phyloP scores from a whole-genome alignment of 306 rosid species.

The Oemleria cerasiformis region DNA sequence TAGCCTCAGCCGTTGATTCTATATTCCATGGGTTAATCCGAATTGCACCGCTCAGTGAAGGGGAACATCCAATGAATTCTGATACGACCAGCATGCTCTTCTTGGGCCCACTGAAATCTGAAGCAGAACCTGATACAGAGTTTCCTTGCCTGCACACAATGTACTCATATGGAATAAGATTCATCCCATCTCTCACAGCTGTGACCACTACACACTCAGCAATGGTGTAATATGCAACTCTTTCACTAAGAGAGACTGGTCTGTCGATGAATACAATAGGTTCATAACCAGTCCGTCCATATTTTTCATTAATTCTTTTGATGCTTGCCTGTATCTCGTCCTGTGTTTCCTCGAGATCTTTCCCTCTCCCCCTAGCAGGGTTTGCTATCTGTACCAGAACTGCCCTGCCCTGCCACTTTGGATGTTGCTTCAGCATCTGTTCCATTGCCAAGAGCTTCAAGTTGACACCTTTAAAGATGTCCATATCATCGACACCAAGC shows the following conservation, averaged over 20 bases:
- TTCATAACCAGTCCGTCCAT: slow-evolving; percentile 43
- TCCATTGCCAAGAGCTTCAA: slow-evolving; percentile 63
- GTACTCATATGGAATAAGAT: slow-evolving; percentile 60
- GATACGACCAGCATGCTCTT: slow-evolving; percentile 63
- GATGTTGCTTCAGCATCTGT: slow-evolving; percentile 57
- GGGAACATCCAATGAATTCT: slow-evolving; percentile 69
- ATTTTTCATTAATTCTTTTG: slow-evolving; percentile 43
- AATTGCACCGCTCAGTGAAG: slow-evolving; percentile 67
- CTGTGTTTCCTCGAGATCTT: slow-evolving; percentile 56
- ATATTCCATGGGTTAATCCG: slow-evolving; percentile 69
- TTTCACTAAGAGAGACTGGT: slow-evolving; percentile 46
- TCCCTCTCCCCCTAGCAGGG: slow-evolving; percentile 64
- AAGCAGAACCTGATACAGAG: slow-evolving; percentile 27
- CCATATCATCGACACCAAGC: slow-evolving; percentile 66
- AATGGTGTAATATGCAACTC: slow-evolving; percentile 48
- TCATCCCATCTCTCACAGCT: slow-evolving; percentile 71
- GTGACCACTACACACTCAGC: slow-evolving; percentile 62
- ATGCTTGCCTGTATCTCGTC: slow-evolving; percentile 42
- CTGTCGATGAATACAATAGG: slow-evolving; percentile 52
- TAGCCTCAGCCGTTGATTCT: slow-evolving; percentile 61
- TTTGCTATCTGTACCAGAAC: slow-evolving; percentile 56
- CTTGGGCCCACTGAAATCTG: slow-evolving; percentile 35
- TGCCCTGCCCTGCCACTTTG: slow-evolving; percentile 51
- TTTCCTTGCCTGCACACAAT: slow-evolving; percentile 66
- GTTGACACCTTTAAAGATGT: slow-evolving; percentile 58